A percentile compares a stretch with the other conserved stretches of the same genome.
Evolutionary conservation across 192 early-diverging fungal genomes (phyloP).

Genomic region (Coemansia sp.): DNA sequence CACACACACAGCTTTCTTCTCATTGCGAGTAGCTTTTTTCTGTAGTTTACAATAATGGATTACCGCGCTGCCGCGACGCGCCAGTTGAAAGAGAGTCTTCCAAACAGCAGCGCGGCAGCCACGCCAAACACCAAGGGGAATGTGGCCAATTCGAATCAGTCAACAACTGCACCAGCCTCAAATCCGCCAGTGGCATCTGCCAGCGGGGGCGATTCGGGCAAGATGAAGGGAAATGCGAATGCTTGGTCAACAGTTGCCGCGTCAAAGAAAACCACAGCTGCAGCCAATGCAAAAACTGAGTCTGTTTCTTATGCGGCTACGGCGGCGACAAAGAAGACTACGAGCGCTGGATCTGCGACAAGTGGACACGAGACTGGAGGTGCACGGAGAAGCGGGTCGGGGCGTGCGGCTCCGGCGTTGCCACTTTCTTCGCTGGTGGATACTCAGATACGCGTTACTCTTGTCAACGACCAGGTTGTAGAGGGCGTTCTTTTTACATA

Average conservation of each 20-base stretch:
- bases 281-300: not conserved
- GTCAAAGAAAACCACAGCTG: conserved; percentile 1
- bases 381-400: conserved; percentile 10
- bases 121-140: not conserved
- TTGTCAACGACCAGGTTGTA: conserved; percentile 17
- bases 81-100: conserved; percentile 29
- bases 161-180: conserved; percentile 1
- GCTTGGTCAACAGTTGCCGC: not conserved
- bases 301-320: conserved; percentile 45
- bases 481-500: conserved; percentile 42
- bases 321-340: conserved; percentile 28
- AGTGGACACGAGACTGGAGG: conserved; percentile 12
- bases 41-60: conserved; percentile 20
- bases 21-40: not conserved
- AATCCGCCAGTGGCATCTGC: conserved; percentile 1
- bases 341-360: not conserved
- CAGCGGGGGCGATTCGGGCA: conserved; percentile 16
- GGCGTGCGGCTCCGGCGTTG: conserved; percentile 11
- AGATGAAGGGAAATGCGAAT: conserved; percentile 36
- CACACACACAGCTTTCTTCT: not conserved
- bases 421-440: conserved; percentile 32
- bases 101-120: conserved; percentile 12
- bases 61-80: conserved; percentile 50
- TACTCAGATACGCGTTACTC: conserved; percentile 20
- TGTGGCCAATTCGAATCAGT: too few relatives aligned